Conservation (phyloP, 2,329 filamentous ascomycete genomes). For the Beauveria bassiana region DNA sequence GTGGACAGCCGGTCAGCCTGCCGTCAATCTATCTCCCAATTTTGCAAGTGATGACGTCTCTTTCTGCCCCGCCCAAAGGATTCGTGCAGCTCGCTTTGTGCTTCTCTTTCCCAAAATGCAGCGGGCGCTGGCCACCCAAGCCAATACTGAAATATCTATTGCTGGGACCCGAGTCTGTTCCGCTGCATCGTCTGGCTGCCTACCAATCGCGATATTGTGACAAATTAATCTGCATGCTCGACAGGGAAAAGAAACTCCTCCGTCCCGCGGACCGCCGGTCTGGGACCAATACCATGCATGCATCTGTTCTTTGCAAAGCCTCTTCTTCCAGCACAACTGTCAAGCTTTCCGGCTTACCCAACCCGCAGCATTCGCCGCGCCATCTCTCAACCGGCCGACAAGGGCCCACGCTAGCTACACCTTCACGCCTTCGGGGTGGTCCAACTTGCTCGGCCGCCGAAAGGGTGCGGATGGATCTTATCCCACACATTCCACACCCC, state of each 20-base stretch:
- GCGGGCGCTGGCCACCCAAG: not conserved
- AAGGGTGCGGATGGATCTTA: constrained; percentile 11
- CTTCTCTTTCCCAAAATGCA: not conserved
- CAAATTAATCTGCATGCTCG: not conserved
- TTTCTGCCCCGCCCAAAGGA: not conserved
- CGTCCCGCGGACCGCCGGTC: not conserved
- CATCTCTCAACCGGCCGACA: not conserved
- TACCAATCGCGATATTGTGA: not conserved
- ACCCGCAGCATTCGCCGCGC: constrained; percentile 4
- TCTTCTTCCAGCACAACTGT: not conserved
- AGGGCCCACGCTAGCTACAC: constrained; percentile 1
- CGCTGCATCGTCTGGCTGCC: not conserved
- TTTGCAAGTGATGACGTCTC: not conserved
- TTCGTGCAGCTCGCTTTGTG: not conserved
- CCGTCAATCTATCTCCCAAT: not conserved
- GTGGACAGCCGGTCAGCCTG: not conserved
- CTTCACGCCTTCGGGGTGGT: constrained; percentile 10
- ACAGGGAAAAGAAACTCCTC: not conserved
- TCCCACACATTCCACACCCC: constrained; percentile 9
- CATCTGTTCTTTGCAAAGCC: not conserved
- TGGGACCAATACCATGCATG: not conserved
- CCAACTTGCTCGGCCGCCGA: constrained; percentile 7
- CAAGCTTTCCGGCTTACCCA: not conserved
- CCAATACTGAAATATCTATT: not conserved
- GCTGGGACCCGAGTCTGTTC: not conserved